Base-by-base conservation (phyloP, 2,329 filamentous ascomycete species). In the Ophioceras dolichostomum region DNA sequence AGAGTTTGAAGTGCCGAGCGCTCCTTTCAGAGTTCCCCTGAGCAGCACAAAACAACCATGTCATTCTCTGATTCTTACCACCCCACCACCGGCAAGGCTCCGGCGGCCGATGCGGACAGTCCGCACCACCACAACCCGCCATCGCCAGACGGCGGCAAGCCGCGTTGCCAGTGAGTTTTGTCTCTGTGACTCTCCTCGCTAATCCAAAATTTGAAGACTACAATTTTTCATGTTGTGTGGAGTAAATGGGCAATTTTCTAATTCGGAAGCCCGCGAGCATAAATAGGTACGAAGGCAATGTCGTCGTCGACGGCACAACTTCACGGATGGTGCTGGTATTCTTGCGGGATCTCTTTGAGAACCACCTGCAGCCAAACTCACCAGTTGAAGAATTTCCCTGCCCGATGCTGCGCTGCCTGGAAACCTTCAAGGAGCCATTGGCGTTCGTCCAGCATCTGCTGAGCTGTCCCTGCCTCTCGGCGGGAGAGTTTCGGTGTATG, bases 261-360 rank as follows among this genome's bases (percentile, higher is more conserved):
- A 26, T 26, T 12, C 7, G 22, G 22, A 26, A 26, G n/a, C n/a
- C n/a, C n/a, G n/a, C n/a, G n/a, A n/a, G n/a, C n/a, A n/a, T n/a
- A n/a, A n/a, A n/a, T 16, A 53, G 51, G 14, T 51, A 53, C 38
- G 51, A 51, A 32, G 44, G 47, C 32, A 52, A 50, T 39, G 43
- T 53, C 29, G 43, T 46, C 35, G 39, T 39, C 12, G 44, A 53
- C 39, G 46, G 49, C 30, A 51, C 47, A 3, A 45, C 45, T 19
- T 49, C 51, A 14, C 51, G 50, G 18, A 47, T 54, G 34, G 42
- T 49, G 5, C 42, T 53, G 29, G 45, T 52, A 45, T 52, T 54
- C 33, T 41, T 54, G 19, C 49, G 49, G 9, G 47, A 51, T n/a
- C n/a, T n/a, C 12, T 47, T 53, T 10, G 45, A 53, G 32, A 48